Evolutionary conservation across 495 filamentous ascomycete species (phyloP), one percentile per base, ranked within the genome.

Genomic region (Talaromyces ruber): DNA sequence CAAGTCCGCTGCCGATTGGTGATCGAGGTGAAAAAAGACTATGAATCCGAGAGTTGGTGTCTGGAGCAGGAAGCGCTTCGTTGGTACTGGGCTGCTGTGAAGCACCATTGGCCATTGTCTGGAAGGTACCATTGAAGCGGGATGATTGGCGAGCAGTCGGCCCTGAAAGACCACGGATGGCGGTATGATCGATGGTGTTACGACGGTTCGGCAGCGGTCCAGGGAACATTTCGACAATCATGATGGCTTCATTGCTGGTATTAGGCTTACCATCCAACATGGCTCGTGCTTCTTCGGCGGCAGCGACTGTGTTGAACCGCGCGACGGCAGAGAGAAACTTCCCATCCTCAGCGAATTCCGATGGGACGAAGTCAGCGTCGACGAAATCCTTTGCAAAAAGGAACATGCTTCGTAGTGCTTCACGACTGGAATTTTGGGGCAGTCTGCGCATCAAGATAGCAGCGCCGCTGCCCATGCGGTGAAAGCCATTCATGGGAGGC

Each of bases 21-120:
- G 91, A 95, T 67, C 92, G 88, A 2, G 91, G 89, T 18, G 88
- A 91, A 74, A 95, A 96, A 43, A 94, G 72, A 64, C 76, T 89
- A 60, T 90, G 86, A 58, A 91, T 84, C 29, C 86, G 82, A 25
- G 83, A 76, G 67, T 78, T 82, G 5, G 82, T 67, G 52, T 91
- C 86, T 6, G 86, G 80, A 57, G 82, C 76, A 4, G 82, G 75
- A 54, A 89, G 78, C 53, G 90, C 84, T 43, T 69, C 68, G 53
- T 76, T 73, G 62, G 73, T 77, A 64, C 82, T 83, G 30, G 78
- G 71, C 64, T 84, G 82, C 12, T 79, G 71, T 6, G 78, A 72
- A n/a, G 79, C 76, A 32, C 81, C 83, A 62, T 80, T 80, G 14
- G 84, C 76, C 59, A 89, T 70, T 14, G 82, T 80, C 64, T 90